Conservation (phyloP, 2,329 filamentous ascomycete species). For the Fusarium nisikadoi region DNA sequence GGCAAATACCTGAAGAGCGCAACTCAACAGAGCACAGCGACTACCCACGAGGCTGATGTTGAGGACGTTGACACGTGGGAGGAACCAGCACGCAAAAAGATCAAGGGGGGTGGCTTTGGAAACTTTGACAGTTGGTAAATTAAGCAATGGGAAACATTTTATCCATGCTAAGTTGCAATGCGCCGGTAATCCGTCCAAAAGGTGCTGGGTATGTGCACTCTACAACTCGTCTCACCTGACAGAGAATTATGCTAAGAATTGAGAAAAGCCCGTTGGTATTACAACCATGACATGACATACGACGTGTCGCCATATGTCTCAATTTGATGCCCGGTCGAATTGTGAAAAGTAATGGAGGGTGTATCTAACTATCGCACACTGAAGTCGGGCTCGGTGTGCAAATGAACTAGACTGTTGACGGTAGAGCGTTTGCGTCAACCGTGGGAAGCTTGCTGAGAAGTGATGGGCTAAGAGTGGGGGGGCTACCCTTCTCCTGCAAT, state of each 20-base stretch:
- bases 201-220: slow-evolving; percentile 31
- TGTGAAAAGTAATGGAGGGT: neutral
- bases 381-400: neutral
- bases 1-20: slow-evolving; percentile 86
- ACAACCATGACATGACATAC: slow-evolving; percentile 14
- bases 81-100: slow-evolving; percentile 83
- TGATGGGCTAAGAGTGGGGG: neutral
- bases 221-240: slow-evolving; percentile 16
- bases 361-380: neutral
- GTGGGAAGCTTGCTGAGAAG: slow-evolving; percentile 42
- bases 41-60: slow-evolving; percentile 69
- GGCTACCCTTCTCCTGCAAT: slow-evolving; percentile 50
- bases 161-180: neutral
- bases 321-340: slow-evolving; percentile 2
- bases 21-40: slow-evolving; percentile 39
- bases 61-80: slow-evolving; percentile 73
- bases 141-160: neutral
- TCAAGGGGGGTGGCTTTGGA: slow-evolving; percentile 82
- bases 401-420: slow-evolving; percentile 43
- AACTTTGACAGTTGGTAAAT: slow-evolving; percentile 91
- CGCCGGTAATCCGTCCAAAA: slow-evolving; percentile 11
- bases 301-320: slow-evolving; percentile 11
- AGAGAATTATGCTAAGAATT: slow-evolving; percentile 32
- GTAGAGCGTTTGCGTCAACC: slow-evolving; percentile 40
- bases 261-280: slow-evolving; percentile 7